phyloP scores from a whole-genome alignment of 1,284 basidiomycete species.

The Malassezia pachydermatis region DNA sequence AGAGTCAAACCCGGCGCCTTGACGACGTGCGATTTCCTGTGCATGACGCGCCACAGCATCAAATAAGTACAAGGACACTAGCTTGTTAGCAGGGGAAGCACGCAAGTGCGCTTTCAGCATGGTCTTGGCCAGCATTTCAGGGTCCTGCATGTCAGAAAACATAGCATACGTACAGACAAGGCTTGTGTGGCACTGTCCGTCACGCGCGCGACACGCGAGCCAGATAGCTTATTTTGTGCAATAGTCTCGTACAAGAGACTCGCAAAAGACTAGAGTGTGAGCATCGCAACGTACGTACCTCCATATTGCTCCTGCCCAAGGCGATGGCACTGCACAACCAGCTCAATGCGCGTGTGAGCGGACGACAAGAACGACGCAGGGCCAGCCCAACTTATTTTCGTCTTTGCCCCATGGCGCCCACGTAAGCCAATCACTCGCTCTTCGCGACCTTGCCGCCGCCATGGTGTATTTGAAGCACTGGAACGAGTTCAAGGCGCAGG shows the following conservation, averaged over 20 bases:
- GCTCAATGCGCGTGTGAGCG: no score
- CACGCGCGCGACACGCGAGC: conserved; percentile 21
- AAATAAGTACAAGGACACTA: conserved; percentile 30
- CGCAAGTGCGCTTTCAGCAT: conserved; percentile 21
- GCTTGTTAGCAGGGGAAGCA: conserved; percentile 18
- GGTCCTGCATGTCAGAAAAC: conserved; percentile 6
- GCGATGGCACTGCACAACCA: not conserved
- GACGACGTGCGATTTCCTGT: conserved; percentile 21
- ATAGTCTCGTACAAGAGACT: conserved; percentile 21
- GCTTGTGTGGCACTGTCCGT: conserved; percentile 15
- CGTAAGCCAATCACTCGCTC: conserved; percentile 6
- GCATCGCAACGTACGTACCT: conserved; percentile 3
- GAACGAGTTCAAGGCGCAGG: conserved; percentile 15
- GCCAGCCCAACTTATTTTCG: conserved; percentile 1
- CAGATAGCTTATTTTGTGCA: conserved; percentile 27
- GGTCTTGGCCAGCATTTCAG: conserved; percentile 5
- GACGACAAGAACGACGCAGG: no score
- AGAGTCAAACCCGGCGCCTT: conserved; percentile 18
- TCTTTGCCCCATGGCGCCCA: not conserved
- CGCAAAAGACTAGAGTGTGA: conserved; percentile 10
- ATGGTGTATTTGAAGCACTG: conserved; percentile 20
- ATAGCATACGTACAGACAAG: conserved; percentile 16
- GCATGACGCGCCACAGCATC: conserved; percentile 30
- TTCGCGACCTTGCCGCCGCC: not conserved
- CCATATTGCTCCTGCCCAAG: conserved; percentile 6